Evolutionary conservation across 2,329 filamentous ascomycete genomes (phyloP).

Genomic region (Cylindrodendrum hubeiense): DNA sequence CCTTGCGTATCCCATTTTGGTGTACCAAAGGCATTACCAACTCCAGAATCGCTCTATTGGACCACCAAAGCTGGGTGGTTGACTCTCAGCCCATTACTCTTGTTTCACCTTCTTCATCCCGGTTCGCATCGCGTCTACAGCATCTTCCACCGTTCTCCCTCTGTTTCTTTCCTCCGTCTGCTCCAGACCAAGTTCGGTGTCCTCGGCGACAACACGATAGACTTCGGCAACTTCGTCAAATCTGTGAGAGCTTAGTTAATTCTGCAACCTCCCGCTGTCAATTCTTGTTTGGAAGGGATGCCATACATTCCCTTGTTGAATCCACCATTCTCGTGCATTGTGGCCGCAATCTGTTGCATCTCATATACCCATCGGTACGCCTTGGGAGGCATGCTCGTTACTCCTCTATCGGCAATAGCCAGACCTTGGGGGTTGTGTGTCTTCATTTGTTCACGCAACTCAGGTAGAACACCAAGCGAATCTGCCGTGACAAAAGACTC

Average conservation of each 20-base stretch:
- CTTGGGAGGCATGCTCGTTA: constrained; percentile 76
- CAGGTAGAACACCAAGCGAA: constrained; percentile 70
- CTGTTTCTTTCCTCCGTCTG: constrained; percentile 67
- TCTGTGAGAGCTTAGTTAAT: constrained; percentile 2
- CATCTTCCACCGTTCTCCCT: constrained; percentile 69
- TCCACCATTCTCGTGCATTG: constrained; percentile 74
- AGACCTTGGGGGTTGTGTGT: constrained; percentile 61
- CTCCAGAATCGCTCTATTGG: too few species aligned
- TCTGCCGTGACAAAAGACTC: constrained; percentile 79
- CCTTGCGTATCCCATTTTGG: too few species aligned
- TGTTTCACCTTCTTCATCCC: background rate
- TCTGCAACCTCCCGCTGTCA: background rate
- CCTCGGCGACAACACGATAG: constrained; percentile 71
- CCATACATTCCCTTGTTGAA: constrained; percentile 61
- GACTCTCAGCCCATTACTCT: background rate
- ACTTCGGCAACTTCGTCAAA: constrained; percentile 72
- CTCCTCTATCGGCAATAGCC: constrained; percentile 59
- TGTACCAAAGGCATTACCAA: too few species aligned
- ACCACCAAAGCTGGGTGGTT: too few species aligned
- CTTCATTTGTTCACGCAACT: constrained; percentile 68
- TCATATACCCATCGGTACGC: constrained; percentile 83
- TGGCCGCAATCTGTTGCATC: constrained; percentile 81
- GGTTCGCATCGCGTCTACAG: constrained; percentile 49
- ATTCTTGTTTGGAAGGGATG: background rate
- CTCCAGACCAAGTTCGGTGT: constrained; percentile 71